These are phyloP conservation scores for Marchantia polymorpha DNA, from an alignment of 225 moss, liverwort and hornwort genomes.

Conservation along the genomic window DNA sequence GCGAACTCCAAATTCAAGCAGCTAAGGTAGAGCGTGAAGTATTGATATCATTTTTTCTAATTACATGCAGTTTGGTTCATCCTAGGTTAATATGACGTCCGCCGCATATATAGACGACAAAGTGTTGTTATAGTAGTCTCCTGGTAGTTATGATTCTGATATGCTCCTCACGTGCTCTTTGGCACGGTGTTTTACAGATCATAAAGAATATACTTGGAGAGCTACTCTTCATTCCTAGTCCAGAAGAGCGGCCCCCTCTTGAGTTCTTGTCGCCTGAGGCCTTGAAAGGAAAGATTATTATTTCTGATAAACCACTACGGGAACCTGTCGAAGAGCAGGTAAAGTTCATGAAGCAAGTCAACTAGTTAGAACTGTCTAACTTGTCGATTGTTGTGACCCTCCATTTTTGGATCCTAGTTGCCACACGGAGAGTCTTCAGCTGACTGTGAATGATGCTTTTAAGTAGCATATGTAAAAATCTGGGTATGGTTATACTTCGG, in stretches of 20 bases:
- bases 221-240: slow-evolving; percentile 51
- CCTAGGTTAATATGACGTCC: not conserved
- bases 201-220: slow-evolving; percentile 51
- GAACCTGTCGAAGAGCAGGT: slow-evolving; percentile 69
- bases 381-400: not conserved
- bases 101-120: not conserved
- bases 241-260: slow-evolving; percentile 51
- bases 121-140: not conserved
- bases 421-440: not conserved
- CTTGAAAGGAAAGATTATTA: slow-evolving; percentile 68
- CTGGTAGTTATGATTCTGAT: not conserved
- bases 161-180: not conserved
- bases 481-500: not conserved
- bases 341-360: not conserved
- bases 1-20: slow-evolving; percentile 60
- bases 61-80: not conserved
- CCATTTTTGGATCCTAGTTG: not conserved
- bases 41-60: not conserved
- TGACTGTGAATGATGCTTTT: not conserved
- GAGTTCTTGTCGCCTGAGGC: slow-evolving; percentile 62
- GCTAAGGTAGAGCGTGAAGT: slow-evolving; percentile 50
- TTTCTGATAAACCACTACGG: slow-evolving; percentile 72
- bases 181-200: slow-evolving; percentile 36
- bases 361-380: not conserved
- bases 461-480: not conserved